A percentile compares a stretch with the other conserved stretches of the same genome.
phyloP scores from a whole-genome alignment of 257 asterid genomes.

The Capsicum rhomboideum region DNA sequence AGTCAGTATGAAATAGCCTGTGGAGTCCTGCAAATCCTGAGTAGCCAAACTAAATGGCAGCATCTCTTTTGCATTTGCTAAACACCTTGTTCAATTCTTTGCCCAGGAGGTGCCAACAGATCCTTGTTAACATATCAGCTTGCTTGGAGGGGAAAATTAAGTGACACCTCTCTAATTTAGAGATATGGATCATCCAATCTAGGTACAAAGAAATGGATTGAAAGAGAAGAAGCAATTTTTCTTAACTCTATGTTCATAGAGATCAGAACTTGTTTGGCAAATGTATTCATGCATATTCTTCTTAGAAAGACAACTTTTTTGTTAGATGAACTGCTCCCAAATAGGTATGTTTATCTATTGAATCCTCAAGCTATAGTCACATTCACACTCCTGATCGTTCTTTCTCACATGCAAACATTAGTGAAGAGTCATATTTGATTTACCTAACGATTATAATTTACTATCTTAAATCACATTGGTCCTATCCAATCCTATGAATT shows the following conservation, averaged over 20 bases:
- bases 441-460: not conserved
- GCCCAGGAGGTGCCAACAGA: not conserved
- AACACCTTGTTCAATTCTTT: not conserved
- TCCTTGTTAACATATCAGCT: not conserved
- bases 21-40: not conserved
- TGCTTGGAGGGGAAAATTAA: not conserved
- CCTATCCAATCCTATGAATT: not conserved
- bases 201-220: not conserved
- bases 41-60: not conserved
- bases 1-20: not conserved
- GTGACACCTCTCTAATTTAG: not conserved
- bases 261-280: not conserved
- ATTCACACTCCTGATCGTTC: not conserved
- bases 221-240: not conserved
- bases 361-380: not conserved
- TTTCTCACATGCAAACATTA: not conserved
- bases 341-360: not conserved
- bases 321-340: not conserved
- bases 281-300: not conserved
- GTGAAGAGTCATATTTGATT: not conserved
- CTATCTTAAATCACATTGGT: not conserved
- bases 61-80: not conserved
- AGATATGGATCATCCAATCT: not conserved
- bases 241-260: not conserved
- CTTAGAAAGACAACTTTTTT: not conserved